Evolutionary conservation across 2,329 filamentous ascomycete species (phyloP).

Genomic region (Colletotrichum sp.): DNA sequence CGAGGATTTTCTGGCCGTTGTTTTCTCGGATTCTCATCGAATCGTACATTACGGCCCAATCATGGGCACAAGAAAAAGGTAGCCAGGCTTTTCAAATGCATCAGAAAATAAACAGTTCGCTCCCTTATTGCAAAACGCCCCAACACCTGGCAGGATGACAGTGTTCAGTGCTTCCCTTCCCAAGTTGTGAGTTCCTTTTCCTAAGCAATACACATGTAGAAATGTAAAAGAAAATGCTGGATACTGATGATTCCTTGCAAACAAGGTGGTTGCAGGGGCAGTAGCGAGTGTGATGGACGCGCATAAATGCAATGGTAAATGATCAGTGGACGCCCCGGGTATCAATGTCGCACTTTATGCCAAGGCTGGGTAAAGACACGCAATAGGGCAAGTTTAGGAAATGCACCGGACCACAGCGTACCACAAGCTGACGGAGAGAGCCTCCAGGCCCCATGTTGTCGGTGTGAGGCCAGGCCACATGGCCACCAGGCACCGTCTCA

Average conservation of each 20-base stretch:
- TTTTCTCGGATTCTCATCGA: constrained; percentile 5
- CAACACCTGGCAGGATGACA: constrained; percentile 7
- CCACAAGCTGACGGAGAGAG: neutral
- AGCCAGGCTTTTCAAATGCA: neutral
- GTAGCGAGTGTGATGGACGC: neutral
- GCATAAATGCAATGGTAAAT: neutral
- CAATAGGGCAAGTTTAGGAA: neutral
- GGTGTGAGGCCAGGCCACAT: no score
- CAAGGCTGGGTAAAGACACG: neutral
- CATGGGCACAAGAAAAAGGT: neutral
- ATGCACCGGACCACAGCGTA: neutral
- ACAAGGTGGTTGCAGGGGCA: neutral
- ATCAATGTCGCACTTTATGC: constrained; percentile 6
- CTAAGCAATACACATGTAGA: neutral
- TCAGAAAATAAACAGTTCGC: constrained; percentile 6
- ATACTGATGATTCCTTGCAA: neutral
- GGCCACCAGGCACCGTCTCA: neutral
- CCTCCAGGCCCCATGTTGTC: neutral
- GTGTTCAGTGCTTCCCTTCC: neutral
- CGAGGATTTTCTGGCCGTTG: neutral
- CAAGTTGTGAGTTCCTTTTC: neutral
- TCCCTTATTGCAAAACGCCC: constrained; percentile 13
- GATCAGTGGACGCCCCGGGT: neutral
- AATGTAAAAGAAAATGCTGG: neutral
- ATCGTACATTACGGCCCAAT: constrained; percentile 8